Conservation (phyloP, 768 basidiomycete species). For the Russula brevipes region DNA sequence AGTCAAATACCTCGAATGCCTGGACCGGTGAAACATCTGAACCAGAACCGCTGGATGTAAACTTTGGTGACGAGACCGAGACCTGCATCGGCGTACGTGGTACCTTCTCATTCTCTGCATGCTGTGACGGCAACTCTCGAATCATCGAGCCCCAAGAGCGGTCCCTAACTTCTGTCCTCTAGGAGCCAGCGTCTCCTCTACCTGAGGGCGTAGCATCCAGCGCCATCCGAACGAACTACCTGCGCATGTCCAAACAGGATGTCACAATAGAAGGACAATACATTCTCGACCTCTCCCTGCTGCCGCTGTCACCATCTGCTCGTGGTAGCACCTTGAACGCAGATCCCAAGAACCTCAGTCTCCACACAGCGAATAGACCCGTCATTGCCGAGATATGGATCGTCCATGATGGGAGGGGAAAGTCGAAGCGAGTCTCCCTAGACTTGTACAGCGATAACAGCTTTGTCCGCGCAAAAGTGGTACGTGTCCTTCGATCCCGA, state of each 20-base stretch:
- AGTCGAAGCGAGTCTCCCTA: neutral
- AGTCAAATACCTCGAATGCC: too few species aligned
- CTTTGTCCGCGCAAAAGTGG: neutral
- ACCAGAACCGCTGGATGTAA: too few species aligned
- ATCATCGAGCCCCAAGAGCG: too few species aligned
- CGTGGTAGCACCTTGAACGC: too few species aligned
- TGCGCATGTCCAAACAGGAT: neutral
- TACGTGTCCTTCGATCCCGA: neutral
- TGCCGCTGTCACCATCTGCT: neutral
- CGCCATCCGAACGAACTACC: neutral
- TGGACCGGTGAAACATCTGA: too few species aligned
- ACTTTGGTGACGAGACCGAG: too few species aligned
- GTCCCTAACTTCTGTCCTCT: neutral
- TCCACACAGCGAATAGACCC: neutral
- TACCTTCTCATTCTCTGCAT: too few species aligned
- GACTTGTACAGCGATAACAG: neutral
- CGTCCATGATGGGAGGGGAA: neutral
- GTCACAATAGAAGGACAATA: neutral
- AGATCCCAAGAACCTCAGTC: neutral
- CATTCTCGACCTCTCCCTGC: neutral
- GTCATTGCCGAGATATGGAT: slow-evolving; percentile 4
- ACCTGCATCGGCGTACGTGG: too few species aligned
- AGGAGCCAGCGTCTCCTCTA: neutral
- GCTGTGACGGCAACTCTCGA: too few species aligned
- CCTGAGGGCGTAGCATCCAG: neutral